Evolutionary conservation across 495 filamentous ascomycete genomes (phyloP), one percentile per base, ranked within the genome.

Genomic region (Parathielavia hyrcaniae): DNA sequence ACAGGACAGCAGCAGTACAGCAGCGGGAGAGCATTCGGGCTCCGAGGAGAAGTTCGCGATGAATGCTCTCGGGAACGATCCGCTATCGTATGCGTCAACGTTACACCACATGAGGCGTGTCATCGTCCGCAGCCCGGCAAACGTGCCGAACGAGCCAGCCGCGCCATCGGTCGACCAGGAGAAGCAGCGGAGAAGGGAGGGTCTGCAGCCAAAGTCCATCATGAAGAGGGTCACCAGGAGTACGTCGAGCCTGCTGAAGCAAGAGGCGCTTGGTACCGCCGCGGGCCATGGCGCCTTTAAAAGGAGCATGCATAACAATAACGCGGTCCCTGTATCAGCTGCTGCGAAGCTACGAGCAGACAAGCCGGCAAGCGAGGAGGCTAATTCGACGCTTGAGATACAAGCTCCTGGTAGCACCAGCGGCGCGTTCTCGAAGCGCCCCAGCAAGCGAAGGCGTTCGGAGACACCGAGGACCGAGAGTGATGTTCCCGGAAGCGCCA

Each of bases 131-230:
- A 74, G 70, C 22, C 75, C 75, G 4, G 63, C 51, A 40, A 60
- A 57, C n/a, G 57, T 64, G 1, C 64, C 70, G 19, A 32, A 45
- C 13, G 45, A 35, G 11, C 61, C 62, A n/a, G 60, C 36, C 12
- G 67, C 71, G 0, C 58, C 67, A 45, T 73, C 74, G 4, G 49
- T 76, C 34, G 64, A 69, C 43, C 66, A 77, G 39, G 75, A 76
- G 64, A 73, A 73, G 52, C 36, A 47, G 14, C 58, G 63, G 8
- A 71, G 75, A 48, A 67, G 74, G 43, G 63, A 62, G 11, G 53
- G 53, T 16, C 7, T 32, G 23, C 66, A 67, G 10, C 65, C 67
- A 19, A 70, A 67, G 51, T 67, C 73, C 3, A 75, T 77, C 46
- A 73, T 77, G 64, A 77, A 75, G 57, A 53, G 62, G 14, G 47